Conservation (phyloP, 768 basidiomycete species). For the Mrakia frigida region DNA sequence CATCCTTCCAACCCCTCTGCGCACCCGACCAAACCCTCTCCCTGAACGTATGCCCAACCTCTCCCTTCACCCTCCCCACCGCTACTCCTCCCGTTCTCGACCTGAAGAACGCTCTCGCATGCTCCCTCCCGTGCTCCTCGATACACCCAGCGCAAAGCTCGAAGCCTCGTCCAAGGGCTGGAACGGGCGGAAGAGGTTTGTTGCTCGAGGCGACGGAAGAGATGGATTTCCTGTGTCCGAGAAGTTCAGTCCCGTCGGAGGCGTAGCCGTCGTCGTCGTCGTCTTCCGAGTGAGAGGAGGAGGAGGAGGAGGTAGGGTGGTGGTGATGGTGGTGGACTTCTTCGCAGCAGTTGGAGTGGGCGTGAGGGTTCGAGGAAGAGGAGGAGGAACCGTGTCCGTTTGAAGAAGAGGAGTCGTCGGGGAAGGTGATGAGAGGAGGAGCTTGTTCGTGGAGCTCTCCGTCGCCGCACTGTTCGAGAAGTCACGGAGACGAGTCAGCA, state of each 20-base stretch:
- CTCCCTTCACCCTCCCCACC: slow-evolving; percentile 2
- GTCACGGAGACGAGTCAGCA: background rate
- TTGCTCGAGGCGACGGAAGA: background rate
- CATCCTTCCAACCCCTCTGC: slow-evolving; percentile 65
- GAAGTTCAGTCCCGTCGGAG: slow-evolving; percentile 28
- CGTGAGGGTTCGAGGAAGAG: background rate
- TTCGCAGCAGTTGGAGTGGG: background rate
- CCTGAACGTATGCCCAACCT: slow-evolving; percentile 66
- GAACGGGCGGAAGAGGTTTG: background rate
- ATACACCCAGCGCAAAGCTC: slow-evolving; percentile 81
- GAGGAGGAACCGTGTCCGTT: background rate
- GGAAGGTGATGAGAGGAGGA: slow-evolving; percentile 14
- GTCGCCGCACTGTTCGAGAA: slow-evolving; percentile 14
- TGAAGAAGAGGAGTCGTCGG: background rate
- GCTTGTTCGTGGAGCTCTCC: background rate
- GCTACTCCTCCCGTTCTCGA: background rate
- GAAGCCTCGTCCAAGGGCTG: slow-evolving; percentile 51
- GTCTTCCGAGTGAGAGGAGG: background rate
- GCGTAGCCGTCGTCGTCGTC: slow-evolving; percentile 32
- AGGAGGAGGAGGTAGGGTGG: background rate
- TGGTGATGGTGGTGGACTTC: slow-evolving; percentile 13
- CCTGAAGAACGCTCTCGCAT: slow-evolving; percentile 46
- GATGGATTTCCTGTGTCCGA: slow-evolving; percentile 21
- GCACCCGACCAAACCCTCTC: slow-evolving; percentile 74
- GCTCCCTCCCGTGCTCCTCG: slow-evolving; percentile 67